Evolutionary conservation across 352 stramenopile species (phyloP).

Genomic region (Globisporangium viniferum): DNA sequence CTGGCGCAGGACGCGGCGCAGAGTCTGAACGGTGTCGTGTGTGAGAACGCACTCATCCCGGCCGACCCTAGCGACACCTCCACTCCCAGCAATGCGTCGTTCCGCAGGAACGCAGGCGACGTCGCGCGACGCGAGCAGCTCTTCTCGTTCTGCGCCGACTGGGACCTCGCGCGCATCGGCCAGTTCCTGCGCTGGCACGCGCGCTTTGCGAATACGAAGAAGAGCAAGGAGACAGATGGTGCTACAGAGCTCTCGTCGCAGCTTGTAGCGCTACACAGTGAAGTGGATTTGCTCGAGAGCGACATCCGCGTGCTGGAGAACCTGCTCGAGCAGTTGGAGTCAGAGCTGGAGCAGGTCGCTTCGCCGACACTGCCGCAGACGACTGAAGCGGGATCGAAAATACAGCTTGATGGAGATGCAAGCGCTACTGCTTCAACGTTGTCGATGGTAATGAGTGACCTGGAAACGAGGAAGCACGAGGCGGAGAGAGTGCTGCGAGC

Average conservation of each 20-base stretch:
- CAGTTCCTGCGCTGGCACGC: slow-evolving; percentile 66
- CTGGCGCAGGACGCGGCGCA: slow-evolving; percentile 39
- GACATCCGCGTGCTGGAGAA: slow-evolving; percentile 31
- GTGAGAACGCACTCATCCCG: slow-evolving; percentile 23
- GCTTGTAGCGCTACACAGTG: slow-evolving; percentile 21
- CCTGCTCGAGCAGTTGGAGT: slow-evolving; percentile 41
- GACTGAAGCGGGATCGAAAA: not conserved
- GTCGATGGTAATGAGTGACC: slow-evolving; percentile 8
- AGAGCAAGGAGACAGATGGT: slow-evolving; percentile 5
- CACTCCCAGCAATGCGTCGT: not conserved
- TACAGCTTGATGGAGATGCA: not conserved
- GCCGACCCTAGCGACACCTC: not conserved
- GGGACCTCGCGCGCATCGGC: slow-evolving; percentile 44
- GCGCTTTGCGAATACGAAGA: slow-evolving; percentile 23
- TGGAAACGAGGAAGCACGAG: slow-evolving; percentile 24
- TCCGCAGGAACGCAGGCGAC: slow-evolving; percentile 34
- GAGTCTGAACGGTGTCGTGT: slow-evolving; percentile 40
- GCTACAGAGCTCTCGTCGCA: not conserved
- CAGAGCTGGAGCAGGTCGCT: slow-evolving; percentile 18
- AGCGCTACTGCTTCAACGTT: not conserved
- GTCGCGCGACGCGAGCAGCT: slow-evolving; percentile 43
- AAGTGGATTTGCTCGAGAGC: slow-evolving; percentile 34
- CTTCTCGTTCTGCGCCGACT: slow-evolving; percentile 60
- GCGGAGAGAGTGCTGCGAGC: slow-evolving; percentile 24
- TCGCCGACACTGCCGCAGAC: not conserved